Base-by-base conservation (phyloP, 2,329 filamentous ascomycete genomes). In the Penicillium paneum region DNA sequence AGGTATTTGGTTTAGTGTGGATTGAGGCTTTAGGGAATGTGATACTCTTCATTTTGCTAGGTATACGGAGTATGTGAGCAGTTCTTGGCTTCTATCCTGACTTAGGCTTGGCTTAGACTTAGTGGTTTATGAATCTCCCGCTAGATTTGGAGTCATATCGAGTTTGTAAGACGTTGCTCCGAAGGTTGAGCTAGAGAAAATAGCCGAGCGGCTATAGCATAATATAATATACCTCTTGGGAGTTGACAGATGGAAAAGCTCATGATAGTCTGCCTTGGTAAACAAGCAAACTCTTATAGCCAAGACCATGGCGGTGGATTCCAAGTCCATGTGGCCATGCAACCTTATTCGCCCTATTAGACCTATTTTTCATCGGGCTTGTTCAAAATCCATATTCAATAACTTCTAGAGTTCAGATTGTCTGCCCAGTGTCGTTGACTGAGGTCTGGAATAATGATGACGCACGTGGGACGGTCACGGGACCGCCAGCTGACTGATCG, bases 381-480 rank as follows among this genome's bases (percentile, higher is more conserved):
- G 40, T 8, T 13, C 42, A 32, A 8, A 21, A 6, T 17, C 7
- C n/a, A 19, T 32, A n/a, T 21, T 31, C 2, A n/a, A 32, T 12
- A 32, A 24, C 5, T 24, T 8, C 12, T 5, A 24, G 6, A 15
- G 17, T 32, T 24, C 19, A n/a, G 11, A n/a, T n/a, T 13, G 8
- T 32, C 8, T 21, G 12, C 31, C 26, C 26, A 28, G 21, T 24
- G 21, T n/a, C n/a, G 41, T 42, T 15, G n/a, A 46, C 11, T n/a
- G 24, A 29, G 24, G 31, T 13, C 21, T 24, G 21, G 21, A 24
- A 50, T 21, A 21, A 32, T 52, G 28, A 52, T 47, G 51, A 54
- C 39, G 31, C 40, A 29, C 26, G 28, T 39, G 28, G 36, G 15
- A 11, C 3, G 39, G 54, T 62, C 59, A 62, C 59, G 59, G 58